phyloP scores from a whole-genome alignment of 78 protist genomes.

The Emiliania huxleyi region DNA sequence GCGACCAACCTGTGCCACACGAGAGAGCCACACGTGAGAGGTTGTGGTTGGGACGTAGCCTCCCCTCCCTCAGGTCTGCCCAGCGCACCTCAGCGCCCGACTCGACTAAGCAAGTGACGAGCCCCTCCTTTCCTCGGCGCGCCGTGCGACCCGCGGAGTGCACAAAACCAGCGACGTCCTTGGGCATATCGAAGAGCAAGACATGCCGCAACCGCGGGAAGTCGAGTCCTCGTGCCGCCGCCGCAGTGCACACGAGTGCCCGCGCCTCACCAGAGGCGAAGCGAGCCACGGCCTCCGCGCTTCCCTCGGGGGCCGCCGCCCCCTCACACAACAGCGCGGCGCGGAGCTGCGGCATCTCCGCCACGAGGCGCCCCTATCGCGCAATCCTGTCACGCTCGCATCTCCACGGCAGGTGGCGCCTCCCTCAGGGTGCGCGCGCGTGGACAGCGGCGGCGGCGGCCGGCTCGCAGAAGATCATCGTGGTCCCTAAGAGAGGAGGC shows the following conservation, averaged over 20 bases:
- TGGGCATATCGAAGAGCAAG: not conserved
- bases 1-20: too few relatives aligned
- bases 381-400: too few relatives aligned
- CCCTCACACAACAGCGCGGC: not conserved
- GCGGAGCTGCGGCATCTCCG: not conserved
- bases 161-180: not conserved
- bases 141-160: not conserved
- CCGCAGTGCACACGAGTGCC: not conserved
- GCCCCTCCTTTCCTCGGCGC: not conserved
- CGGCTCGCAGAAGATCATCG: too few relatives aligned
- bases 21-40: too few relatives aligned
- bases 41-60: too few relatives aligned
- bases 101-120: not conserved
- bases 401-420: too few relatives aligned
- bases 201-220: not conserved
- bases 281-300: not conserved
- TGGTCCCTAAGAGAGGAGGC: too few relatives aligned
- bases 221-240: not conserved
- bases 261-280: not conserved
- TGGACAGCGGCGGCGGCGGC: too few relatives aligned
- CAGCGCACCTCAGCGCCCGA: not conserved
- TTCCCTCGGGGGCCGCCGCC: not conserved
- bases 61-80: too few relatives aligned
- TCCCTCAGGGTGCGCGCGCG: too few relatives aligned
- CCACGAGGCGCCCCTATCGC: too few relatives aligned